A percentile compares a stretch with the other conserved stretches of the same genome.
Evolutionary conservation across 306 rosid genomes (phyloP).

Genomic region (Casuarina glauca): DNA sequence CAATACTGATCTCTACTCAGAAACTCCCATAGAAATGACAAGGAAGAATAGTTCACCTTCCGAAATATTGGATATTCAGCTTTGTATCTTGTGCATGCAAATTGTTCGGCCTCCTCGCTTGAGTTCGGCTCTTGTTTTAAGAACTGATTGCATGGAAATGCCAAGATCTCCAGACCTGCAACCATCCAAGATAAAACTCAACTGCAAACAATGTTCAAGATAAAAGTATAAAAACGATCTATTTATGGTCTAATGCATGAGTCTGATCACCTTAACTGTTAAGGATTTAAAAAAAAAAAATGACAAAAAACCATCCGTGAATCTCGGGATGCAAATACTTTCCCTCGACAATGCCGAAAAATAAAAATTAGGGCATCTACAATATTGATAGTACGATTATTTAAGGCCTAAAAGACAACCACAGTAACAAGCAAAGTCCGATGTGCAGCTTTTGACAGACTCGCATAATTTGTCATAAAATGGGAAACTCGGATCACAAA

Average conservation of each 20-base stretch:
- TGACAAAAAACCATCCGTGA: not conserved
- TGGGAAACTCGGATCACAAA: conserved; percentile 2
- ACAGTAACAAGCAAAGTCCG: not conserved
- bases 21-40: not conserved
- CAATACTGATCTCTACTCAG: not conserved
- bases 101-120: conserved; percentile 63
- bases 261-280: not conserved
- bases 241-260: not conserved
- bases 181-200: conserved; percentile 8
- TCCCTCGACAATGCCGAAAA: not conserved
- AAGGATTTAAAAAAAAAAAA: not conserved
- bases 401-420: not conserved
- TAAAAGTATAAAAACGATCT: not conserved
- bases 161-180: conserved; percentile 86
- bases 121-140: conserved; percentile 84
- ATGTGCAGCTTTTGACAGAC: not conserved
- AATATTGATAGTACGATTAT: not conserved
- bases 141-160: conserved; percentile 97
- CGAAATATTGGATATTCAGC: conserved; percentile 88
- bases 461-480: not conserved
- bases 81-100: conserved; percentile 78
- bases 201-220: conserved; percentile 9
- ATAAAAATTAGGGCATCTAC: not conserved
- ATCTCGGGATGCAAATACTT: not conserved
- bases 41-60: conserved; percentile 50